These are phyloP conservation scores for Poteriospumella lacustris DNA, from an alignment of 108 stramenopile genomes.

Conservation along the genomic window DNA sequence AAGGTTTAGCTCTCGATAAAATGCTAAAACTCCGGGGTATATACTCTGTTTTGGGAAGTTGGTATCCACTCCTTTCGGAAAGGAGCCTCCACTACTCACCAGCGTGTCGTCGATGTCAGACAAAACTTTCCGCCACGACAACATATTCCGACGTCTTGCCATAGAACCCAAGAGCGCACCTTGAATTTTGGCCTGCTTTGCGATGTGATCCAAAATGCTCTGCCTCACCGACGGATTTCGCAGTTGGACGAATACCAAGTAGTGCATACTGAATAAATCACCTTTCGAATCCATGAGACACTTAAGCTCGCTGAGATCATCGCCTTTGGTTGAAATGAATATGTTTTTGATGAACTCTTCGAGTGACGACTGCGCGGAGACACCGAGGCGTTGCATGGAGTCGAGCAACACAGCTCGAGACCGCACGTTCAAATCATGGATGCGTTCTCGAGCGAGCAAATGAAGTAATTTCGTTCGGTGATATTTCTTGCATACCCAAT, in stretches of 20 bases:
- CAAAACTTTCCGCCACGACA: conserved; percentile 87
- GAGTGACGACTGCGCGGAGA: conserved; percentile 49
- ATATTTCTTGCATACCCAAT: conserved; percentile 34
- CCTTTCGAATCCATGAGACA: conserved; percentile 82
- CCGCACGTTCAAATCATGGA: conserved; percentile 66
- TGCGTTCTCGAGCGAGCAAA: conserved; percentile 71
- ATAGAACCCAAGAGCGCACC: conserved; percentile 55
- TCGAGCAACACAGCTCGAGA: conserved; percentile 62
- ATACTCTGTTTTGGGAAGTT: conserved; percentile 51
- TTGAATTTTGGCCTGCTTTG: conserved; percentile 82
- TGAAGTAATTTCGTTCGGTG: conserved; percentile 78
- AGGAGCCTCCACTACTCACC: conserved; percentile 79
- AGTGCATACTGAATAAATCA: conserved; percentile 71
- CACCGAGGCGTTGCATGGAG: conserved; percentile 47
- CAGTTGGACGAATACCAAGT: conserved; percentile 89
- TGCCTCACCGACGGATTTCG: conserved; percentile 71
- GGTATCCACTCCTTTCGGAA: conserved; percentile 86
- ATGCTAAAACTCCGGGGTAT: conserved; percentile 91
- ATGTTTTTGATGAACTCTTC: conserved; percentile 89
- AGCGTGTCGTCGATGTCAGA: conserved; percentile 97
- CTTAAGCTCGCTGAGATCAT: conserved; percentile 86
- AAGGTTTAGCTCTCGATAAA: conserved; percentile 88
- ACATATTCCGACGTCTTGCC: conserved; percentile 37
- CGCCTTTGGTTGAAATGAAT: conserved; percentile 74
- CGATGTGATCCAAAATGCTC: conserved; percentile 82